These are phyloP conservation scores for Pseudozyma pruni DNA, from an alignment of 1,284 basidiomycete species.

Conservation along the genomic window DNA sequence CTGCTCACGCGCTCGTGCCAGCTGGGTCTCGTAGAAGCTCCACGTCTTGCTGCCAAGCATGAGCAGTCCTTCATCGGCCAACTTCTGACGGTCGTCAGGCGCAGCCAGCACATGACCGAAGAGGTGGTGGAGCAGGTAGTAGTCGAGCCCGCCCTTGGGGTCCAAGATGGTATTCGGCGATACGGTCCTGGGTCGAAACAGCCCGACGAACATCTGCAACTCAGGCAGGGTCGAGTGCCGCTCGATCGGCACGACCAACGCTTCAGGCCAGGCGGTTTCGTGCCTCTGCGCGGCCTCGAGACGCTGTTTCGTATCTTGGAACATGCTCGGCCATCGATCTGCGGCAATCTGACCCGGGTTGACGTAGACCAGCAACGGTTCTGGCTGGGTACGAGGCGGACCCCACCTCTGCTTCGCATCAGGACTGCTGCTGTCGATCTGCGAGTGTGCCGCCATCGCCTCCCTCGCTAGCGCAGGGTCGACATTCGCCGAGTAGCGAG, in stretches of 20 bases:
- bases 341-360: slow-evolving; percentile 66
- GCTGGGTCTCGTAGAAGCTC: slow-evolving; percentile 42
- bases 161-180: slow-evolving; percentile 48
- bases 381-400: slow-evolving; percentile 16
- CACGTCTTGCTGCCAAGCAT: slow-evolving; percentile 40
- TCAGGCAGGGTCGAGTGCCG: slow-evolving; percentile 88
- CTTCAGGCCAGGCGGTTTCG: slow-evolving; percentile 42
- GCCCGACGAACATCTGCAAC: slow-evolving; percentile 78
- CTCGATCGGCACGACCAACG: slow-evolving; percentile 73
- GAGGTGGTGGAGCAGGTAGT: slow-evolving; percentile 45
- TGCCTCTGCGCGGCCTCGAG: slow-evolving; percentile 63
- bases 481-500: slow-evolving; percentile 8
- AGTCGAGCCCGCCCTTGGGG: slow-evolving; percentile 40
- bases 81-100: slow-evolving; percentile 15
- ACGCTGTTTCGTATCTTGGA: slow-evolving; percentile 70
- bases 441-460: slow-evolving; percentile 28
- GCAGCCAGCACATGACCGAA: slow-evolving; percentile 38
- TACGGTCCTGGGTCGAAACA: slow-evolving; percentile 72
- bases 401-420: slow-evolving; percentile 33
- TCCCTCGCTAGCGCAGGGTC: slow-evolving; percentile 9
- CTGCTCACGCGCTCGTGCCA: slow-evolving; percentile 22
- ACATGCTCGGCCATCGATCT: slow-evolving; percentile 75
- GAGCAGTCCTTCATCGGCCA: slow-evolving; percentile 33
- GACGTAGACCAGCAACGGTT: slow-evolving; percentile 40
- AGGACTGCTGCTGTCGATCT: slow-evolving; percentile 26